phyloP scores from a whole-genome alignment of 805 yeast species.

The Pichia deserticola region DNA sequence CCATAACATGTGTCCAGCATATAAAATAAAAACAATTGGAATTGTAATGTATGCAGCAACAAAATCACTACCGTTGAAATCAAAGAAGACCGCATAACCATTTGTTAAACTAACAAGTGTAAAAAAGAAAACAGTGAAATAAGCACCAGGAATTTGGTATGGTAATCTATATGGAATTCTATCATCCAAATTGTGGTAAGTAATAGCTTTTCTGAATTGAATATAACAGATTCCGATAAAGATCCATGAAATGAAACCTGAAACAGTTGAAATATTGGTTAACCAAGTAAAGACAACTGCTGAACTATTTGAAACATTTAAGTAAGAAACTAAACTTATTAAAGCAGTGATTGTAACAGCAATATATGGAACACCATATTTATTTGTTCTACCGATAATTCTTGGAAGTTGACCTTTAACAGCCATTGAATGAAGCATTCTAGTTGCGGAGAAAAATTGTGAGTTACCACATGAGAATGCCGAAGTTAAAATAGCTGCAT shows the following conservation, averaged over 20 bases:
- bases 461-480: constrained; percentile 47
- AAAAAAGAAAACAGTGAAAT: constrained; percentile 40
- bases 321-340: constrained; percentile 42
- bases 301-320: constrained; percentile 47
- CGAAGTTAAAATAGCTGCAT: constrained; percentile 53
- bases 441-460: constrained; percentile 34
- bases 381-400: constrained; percentile 31
- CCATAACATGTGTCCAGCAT: constrained; percentile 50
- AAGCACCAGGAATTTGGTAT: constrained; percentile 53
- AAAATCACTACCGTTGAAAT: constrained; percentile 49
- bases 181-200: constrained; percentile 42
- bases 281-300: constrained; percentile 56
- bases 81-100: constrained; percentile 61
- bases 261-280: constrained; percentile 55
- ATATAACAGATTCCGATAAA: constrained; percentile 45
- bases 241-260: constrained; percentile 63
- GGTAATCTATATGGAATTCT: constrained; percentile 52
- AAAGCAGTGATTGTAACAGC: constrained; percentile 35
- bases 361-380: constrained; percentile 50
- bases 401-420: constrained; percentile 34
- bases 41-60: constrained; percentile 67
- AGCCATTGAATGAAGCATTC: constrained; percentile 36
- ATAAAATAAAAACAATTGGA: constrained; percentile 47
- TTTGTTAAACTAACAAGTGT: constrained; percentile 56
- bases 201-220: constrained; percentile 59